Base-by-base conservation (phyloP, 1,139 yeast species). In the Candida labiduridarum region DNA sequence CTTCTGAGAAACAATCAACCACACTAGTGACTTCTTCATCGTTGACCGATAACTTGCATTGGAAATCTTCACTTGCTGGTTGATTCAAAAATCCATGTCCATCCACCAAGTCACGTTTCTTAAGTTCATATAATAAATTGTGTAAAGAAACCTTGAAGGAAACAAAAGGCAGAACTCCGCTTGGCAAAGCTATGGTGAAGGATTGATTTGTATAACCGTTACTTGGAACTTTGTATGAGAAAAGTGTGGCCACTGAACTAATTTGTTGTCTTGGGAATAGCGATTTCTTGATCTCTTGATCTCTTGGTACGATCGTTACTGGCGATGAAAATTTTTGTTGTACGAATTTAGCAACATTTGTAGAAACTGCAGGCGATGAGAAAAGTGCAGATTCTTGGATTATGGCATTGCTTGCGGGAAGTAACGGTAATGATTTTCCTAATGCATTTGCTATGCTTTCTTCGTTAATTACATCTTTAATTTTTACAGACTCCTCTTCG, bases 141-240 rank as follows among this genome's bases (percentile, higher is more conserved):
- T 80, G 80, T 51, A 82, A 68, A 2, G 72, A 66, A 3, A 79
- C 73, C 49, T 73, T 72, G 44, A 80, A 64, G 0, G 80, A 70
- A 2, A 80, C 68, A 29, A 74, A 68, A 2, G 83, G 75, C 53
- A 76, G 68, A 14, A 74, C 64, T 41, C 74, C 79, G 5, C 68
- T 66, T 15, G 83, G 83, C 45, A 82, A 66, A 0, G 72, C 59
- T 4, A 81, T 46, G 0, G 82, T 63, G 54, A 73, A 78, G 5
- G 79, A 67, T 52, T 74, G 77, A 14, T 69, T 60, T 11, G 74
- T 67, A 53, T 67, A 76, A 1, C 82, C 82, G 43, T 72, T 69
- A 0, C 83, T 70, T 11, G 72, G 70, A 52, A 80, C 70, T 47
- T 67, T 69, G 58, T 78, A 80, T 49, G 80, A 83, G 54, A 79